Evolutionary conservation across 2,329 filamentous ascomycete genomes (phyloP).

Genomic region (Drechslerella dactyloides): DNA sequence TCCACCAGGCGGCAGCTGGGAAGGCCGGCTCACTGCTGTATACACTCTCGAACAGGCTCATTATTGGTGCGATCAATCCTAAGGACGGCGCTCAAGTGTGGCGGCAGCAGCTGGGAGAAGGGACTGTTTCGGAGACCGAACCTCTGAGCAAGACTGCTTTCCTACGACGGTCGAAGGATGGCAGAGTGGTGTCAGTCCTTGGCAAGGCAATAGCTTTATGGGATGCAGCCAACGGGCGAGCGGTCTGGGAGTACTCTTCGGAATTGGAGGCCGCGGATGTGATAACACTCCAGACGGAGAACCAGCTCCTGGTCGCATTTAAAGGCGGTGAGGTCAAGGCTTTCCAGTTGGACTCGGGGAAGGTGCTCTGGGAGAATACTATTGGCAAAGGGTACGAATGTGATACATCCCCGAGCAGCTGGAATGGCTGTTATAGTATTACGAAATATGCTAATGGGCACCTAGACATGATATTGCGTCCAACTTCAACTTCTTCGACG

Average conservation of each 20-base stretch:
- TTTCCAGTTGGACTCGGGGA: slow-evolving; percentile 74
- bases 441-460: slow-evolving; percentile 10
- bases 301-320: slow-evolving; percentile 75
- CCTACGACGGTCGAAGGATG: slow-evolving; percentile 77
- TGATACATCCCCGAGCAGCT: too few species aligned
- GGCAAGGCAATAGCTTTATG: slow-evolving; percentile 76
- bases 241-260: slow-evolving; percentile 73
- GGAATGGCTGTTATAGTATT: too few species aligned
- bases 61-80: slow-evolving; percentile 88
- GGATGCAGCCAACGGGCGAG: slow-evolving; percentile 80
- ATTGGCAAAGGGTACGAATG: slow-evolving; percentile 72
- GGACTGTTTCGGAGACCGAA: slow-evolving; percentile 54
- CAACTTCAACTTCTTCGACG: slow-evolving; percentile 35
- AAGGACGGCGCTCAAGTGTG: slow-evolving; percentile 83
- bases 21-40: slow-evolving; percentile 90
- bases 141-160: slow-evolving; percentile 58
- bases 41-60: slow-evolving; percentile 80
- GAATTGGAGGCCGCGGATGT: slow-evolving; percentile 75
- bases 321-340: slow-evolving; percentile 71
- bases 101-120: slow-evolving; percentile 75
- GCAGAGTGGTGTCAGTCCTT: slow-evolving; percentile 75
- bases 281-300: slow-evolving; percentile 69
- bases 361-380: slow-evolving; percentile 78
- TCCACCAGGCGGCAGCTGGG: slow-evolving; percentile 81
- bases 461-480: slow-evolving; percentile 36